Conservation (phyloP, 1,284 basidiomycete species). For the Sanghuangporus sanghuang region DNA sequence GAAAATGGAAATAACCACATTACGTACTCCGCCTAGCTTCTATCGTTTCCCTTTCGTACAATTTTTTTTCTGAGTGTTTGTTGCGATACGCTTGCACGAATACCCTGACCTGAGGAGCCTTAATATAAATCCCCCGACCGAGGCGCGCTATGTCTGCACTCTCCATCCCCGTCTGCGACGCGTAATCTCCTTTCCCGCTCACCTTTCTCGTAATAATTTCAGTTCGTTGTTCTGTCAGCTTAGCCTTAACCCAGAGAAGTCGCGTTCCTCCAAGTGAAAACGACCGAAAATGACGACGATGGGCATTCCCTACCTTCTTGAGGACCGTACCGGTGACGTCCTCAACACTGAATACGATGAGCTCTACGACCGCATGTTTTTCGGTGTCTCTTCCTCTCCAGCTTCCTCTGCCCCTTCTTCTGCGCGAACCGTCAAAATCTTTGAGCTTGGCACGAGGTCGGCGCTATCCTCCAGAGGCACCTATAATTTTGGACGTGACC, state of each 20-base stretch:
- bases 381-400: constrained; percentile 39
- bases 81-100: background rate
- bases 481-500: constrained; percentile 36
- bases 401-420: constrained; percentile 30
- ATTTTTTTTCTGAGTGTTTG: background rate
- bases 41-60: background rate
- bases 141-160: background rate
- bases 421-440: constrained; percentile 35
- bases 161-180: background rate
- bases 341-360: constrained; percentile 62
- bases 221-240: background rate
- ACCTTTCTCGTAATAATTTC: background rate
- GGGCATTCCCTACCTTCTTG: constrained; percentile 51
- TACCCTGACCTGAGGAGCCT: background rate
- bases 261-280: background rate
- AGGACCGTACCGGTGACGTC: constrained; percentile 61
- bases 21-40: background rate
- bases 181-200: background rate
- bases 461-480: constrained; percentile 40
- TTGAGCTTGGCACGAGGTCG: constrained; percentile 57
- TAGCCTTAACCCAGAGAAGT: background rate
- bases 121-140: background rate
- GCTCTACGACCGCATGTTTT: constrained; percentile 67
- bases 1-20: background rate
- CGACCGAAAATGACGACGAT: constrained; percentile 25